Base-by-base conservation (phyloP, 2,329 filamentous ascomycete genomes). In the Fusarium sororula region DNA sequence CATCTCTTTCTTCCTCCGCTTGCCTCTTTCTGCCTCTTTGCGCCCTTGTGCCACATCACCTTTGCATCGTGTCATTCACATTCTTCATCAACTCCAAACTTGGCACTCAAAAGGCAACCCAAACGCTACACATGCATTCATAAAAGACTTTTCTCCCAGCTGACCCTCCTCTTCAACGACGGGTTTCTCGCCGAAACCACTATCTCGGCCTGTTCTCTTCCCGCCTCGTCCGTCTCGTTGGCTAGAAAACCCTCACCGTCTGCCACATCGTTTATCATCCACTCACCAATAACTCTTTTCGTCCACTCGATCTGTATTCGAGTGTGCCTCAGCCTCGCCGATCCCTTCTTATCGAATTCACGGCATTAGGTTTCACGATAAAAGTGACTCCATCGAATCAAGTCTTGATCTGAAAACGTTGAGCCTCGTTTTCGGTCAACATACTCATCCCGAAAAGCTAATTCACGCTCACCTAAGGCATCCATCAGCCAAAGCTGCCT, bases 401-500 rank as follows among this genome's bases (percentile, higher is more conserved):
- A 68, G 51, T 54, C 20, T 37, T 38, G 38, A 50, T 47, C 53
- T 38, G 22, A 28, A 44, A 61, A 61, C 64, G n/a, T 32, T 15
- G 58, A 67, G 63, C 54, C 58, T 73, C 32, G 30, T 44, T 66
- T 54, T 39, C 56, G 63, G 54, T 53, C 60, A 65, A 55, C 53
- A 51, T 44, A 35, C 41, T 56, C 63, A 44, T 44, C 45, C 39
- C 42, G 35, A 57, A 42, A 38, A 42, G 44, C 22, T 39, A 47
- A 41, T 61, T 66, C 64, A 70, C 60, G 48, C 45, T 73, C 42
- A 39, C 39, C 63, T 63, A 57, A 77, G 74, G 75, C 75, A 73
- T 58, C 74, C 37, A 63, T 54, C 63, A 50, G 61, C 51, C 45
- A 67, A 42, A 72, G 71, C 58, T 78, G 77, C 77, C 77, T 76